Evolutionary conservation across 352 stramenopile species (phyloP), one percentile per base, ranked within the genome.

Genomic region (Blastocystis sp.): DNA sequence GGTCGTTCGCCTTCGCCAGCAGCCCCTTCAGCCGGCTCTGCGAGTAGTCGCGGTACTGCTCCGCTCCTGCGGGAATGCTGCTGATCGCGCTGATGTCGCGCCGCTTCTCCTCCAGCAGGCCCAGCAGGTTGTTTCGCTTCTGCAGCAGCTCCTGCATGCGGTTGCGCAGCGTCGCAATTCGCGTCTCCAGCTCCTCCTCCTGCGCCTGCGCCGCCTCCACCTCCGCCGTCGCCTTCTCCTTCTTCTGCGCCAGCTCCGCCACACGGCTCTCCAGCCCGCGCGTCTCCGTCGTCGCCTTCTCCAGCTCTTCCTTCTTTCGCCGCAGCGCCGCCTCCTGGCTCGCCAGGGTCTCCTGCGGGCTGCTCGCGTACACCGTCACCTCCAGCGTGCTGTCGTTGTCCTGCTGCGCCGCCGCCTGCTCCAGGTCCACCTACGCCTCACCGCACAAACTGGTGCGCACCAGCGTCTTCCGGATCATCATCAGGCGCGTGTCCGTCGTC

Each of bases 21-120:
- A 94, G 91, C 76, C 95, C 95, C 89, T 98, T 97, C 48, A 99
- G 93, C 1, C 96, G 93, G 34, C 93, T 91, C 69, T 95, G 95
- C 6, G 93, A 91, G 57, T 97, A 21, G 90, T 90, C 89, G 95
- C 94, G 43, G 89, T 52, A 65, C 94, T 94, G 66, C 95, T 93
- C 11, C 98, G 92, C 91, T 98, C 96, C 93, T 43, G 93, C 93
- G 3, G 96, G 96, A 48, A 99, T 92, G 4, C 95, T 98, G 40
- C 97, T 97, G 4, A 99, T 92, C 80, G 98, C 96, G 74, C 96
- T 95, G 79, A 99, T 98, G 90, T 98, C 97, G 71, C 95, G 92
- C 90, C 95, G 95, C 52, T 95, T 95, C 89, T 96, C 95, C 64
- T 98, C 96, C 57, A 95, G 92, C 89, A 96, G 95, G 63, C 94